Percentiles rank a stretch among this genome's conserved stretches.
Evolutionary conservation across 768 basidiomycete species (phyloP).

Genomic region (Leucocoprinus birnbaumii): DNA sequence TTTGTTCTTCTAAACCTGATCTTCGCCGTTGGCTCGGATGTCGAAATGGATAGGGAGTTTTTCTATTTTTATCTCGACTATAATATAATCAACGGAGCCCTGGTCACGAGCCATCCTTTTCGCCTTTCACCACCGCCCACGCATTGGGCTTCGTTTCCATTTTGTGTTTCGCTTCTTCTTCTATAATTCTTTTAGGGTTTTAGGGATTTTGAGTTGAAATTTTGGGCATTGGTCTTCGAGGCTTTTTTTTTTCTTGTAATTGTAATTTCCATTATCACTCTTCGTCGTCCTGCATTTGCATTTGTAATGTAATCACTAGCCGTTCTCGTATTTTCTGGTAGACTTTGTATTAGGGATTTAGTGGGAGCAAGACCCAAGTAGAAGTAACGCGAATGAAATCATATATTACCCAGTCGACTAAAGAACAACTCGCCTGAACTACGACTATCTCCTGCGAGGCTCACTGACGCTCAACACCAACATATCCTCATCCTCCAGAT

Average conservation of each 20-base stretch:
- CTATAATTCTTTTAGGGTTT: background rate
- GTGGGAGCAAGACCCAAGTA: conserved; percentile 20
- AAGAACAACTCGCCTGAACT: conserved; percentile 25
- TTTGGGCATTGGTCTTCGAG: background rate
- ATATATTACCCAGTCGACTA: background rate
- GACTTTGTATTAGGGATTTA: conserved; percentile 12
- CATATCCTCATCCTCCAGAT: conserved; percentile 88
- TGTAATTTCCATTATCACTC: background rate
- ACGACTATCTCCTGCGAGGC: conserved; percentile 51
- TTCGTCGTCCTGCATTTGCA: background rate
- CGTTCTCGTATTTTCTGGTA: background rate
- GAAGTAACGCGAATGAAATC: background rate
- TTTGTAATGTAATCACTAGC: background rate
- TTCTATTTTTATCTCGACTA: background rate
- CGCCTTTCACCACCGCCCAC: background rate
- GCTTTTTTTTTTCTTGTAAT: no score
- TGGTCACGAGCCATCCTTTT: no score
- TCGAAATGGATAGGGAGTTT: no score
- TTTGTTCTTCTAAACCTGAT: no score
- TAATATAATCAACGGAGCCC: background rate
- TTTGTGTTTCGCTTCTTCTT: background rate
- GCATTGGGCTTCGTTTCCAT: background rate
- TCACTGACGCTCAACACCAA: conserved; percentile 77
- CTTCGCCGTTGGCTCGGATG: no score
- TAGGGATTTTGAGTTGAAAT: conserved; percentile 6